These are phyloP conservation scores for Teratosphaeria gauchensis DNA, from an alignment of 2,329 filamentous ascomycete genomes.

Conservation along the genomic window DNA sequence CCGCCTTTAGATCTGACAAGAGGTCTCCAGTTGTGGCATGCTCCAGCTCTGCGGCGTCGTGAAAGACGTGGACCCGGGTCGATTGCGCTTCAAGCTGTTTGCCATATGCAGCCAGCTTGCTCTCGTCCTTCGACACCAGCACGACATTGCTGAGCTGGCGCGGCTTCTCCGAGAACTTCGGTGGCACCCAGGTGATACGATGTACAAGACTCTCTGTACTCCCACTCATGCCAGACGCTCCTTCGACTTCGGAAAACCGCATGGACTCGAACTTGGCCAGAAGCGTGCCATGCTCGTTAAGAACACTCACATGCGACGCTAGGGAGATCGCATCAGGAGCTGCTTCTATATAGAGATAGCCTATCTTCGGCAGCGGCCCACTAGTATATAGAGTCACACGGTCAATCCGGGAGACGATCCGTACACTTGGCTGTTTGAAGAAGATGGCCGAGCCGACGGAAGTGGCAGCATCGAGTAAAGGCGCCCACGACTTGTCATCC, in stretches of 20 bases:
- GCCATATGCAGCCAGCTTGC: neutral
- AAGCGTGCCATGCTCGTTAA: neutral
- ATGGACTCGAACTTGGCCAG: neutral
- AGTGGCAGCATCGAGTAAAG: neutral
- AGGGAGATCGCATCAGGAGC: neutral
- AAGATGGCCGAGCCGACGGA: neutral
- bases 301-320: neutral
- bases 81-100: neutral
- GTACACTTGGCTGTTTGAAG: neutral
- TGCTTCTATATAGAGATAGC: neutral
- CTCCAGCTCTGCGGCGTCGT: neutral
- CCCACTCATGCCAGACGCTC: neutral
- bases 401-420: neutral
- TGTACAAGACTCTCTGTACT: neutral
- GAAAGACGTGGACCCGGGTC: neutral
- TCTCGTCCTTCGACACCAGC: neutral
- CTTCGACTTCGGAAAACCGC: neutral
- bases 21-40: neutral
- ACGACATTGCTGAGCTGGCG: neutral
- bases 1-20: neutral
- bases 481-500: neutral
- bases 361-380: neutral
- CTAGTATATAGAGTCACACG: neutral
- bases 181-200: neutral
- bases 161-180: neutral